Evolutionary conservation across 78 protist genomes (phyloP).

Genomic region (Protostelium mycophagum): DNA sequence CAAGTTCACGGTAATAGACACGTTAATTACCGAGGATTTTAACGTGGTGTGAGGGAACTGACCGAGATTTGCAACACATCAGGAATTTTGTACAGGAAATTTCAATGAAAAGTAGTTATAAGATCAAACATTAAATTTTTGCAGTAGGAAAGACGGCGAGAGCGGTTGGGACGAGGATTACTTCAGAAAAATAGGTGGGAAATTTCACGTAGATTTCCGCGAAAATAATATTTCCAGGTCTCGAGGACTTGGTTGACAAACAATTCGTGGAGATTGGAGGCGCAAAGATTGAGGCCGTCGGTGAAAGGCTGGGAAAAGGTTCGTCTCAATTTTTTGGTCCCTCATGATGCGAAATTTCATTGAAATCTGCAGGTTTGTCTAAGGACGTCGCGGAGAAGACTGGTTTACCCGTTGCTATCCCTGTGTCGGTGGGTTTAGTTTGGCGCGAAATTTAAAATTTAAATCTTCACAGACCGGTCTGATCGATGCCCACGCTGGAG

Average conservation of each 20-base stretch:
- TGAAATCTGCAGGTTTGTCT: neutral
- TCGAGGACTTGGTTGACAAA: neutral
- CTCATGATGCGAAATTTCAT: neutral
- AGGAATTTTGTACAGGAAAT: no score
- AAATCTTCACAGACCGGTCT: neutral
- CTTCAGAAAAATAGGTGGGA: neutral
- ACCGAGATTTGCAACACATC: no score
- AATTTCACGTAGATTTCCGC: neutral
- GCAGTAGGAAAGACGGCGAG: neutral
- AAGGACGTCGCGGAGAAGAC: neutral
- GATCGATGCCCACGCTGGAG: neutral
- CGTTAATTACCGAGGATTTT: no score
- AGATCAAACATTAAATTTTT: neutral
- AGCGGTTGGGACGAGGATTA: neutral
- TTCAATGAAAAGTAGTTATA: no score
- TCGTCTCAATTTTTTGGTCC: no score
- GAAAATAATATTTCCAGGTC: neutral
- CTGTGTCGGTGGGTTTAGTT: neutral
- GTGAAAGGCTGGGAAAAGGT: neutral
- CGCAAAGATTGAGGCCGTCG: neutral
- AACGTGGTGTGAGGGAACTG: no score
- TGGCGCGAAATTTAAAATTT: no score
- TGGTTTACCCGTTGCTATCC: neutral
- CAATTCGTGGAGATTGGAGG: neutral
- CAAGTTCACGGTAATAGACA: no score